phyloP scores from a whole-genome alignment of 2,329 filamentous ascomycete species.

The Polytolypa hystricis region DNA sequence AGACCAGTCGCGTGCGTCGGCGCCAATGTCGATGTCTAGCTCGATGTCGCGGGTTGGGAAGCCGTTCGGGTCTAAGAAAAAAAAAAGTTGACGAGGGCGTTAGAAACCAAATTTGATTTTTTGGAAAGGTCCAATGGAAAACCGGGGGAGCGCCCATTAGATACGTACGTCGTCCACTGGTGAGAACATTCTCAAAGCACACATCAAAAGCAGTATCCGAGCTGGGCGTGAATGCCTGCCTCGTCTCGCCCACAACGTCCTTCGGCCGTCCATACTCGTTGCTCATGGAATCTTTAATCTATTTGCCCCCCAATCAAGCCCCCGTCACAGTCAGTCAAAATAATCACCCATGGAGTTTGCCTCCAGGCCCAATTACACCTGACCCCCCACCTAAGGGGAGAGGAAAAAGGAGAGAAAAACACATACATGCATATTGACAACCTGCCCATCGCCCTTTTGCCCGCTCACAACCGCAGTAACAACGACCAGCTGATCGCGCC shows the following conservation, averaged over 20 bases:
- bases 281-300: conserved; percentile 92
- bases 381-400: too few relatives aligned
- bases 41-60: conserved; percentile 60
- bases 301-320: conserved; percentile 6
- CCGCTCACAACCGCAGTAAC: conserved; percentile 84
- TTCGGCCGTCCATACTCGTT: conserved; percentile 92
- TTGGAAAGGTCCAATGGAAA: too few relatives aligned
- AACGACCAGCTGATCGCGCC: conserved; percentile 83
- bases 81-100: conserved; percentile 5
- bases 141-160: background rate
- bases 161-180: conserved; percentile 48
- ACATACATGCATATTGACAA: conserved; percentile 85
- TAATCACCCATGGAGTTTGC: too few relatives aligned
- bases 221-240: conserved; percentile 88
- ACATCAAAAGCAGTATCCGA: conserved; percentile 90
- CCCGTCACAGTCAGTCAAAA: background rate
- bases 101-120: too few relatives aligned
- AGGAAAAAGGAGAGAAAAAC: background rate
- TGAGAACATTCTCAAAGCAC: conserved; percentile 81
- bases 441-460: conserved; percentile 80
- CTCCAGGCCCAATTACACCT: too few relatives aligned
- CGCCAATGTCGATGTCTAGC: conserved; percentile 91
- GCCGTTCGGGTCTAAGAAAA: conserved; percentile 1
- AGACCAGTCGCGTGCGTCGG: conserved; percentile 96
- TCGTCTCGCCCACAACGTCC: conserved; percentile 82